Evolutionary conservation across 805 yeast genomes (phyloP).

Genomic region (Diddensiella santjacobensis): DNA sequence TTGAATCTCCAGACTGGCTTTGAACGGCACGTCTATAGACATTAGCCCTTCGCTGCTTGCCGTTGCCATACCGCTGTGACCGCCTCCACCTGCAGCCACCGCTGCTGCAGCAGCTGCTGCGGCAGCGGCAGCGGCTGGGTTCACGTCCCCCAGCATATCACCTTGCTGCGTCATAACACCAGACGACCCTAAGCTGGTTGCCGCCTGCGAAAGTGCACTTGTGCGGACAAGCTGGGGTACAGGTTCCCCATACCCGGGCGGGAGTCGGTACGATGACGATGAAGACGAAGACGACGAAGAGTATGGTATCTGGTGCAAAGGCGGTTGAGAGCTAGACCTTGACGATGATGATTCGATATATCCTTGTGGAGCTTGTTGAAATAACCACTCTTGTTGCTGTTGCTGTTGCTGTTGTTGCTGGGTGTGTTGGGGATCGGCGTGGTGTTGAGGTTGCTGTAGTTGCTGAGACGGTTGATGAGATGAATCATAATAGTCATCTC

Average conservation of each 20-base stretch:
- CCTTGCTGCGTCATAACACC: neutral
- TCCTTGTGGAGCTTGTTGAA: neutral
- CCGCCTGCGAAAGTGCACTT: conserved; percentile 26
- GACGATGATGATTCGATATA: neutral
- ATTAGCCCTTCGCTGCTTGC: neutral
- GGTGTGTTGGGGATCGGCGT: neutral
- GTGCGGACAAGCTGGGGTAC: conserved; percentile 27
- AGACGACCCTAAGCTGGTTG: conserved; percentile 13
- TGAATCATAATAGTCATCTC: neutral
- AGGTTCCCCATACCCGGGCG: neutral
- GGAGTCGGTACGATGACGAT: conserved; percentile 1
- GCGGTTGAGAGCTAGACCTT: conserved; percentile 2
- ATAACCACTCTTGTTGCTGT: conserved; percentile 1
- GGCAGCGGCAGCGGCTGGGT: neutral
- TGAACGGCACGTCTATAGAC: conserved; percentile 3
- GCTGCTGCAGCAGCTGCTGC: neutral
- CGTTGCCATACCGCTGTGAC: neutral
- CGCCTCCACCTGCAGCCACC: neutral
- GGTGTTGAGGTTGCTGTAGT: neutral
- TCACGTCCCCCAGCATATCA: neutral
- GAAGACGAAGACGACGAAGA: neutral
- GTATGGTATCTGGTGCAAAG: neutral
- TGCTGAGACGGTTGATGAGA: neutral
- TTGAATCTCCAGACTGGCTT: conserved; percentile 29
- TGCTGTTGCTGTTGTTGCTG: neutral